A percentile compares a stretch with the other conserved stretches of the same genome.
Conservation (phyloP, 2,329 filamentous ascomycete genomes). For the Calonectria pteridis region DNA sequence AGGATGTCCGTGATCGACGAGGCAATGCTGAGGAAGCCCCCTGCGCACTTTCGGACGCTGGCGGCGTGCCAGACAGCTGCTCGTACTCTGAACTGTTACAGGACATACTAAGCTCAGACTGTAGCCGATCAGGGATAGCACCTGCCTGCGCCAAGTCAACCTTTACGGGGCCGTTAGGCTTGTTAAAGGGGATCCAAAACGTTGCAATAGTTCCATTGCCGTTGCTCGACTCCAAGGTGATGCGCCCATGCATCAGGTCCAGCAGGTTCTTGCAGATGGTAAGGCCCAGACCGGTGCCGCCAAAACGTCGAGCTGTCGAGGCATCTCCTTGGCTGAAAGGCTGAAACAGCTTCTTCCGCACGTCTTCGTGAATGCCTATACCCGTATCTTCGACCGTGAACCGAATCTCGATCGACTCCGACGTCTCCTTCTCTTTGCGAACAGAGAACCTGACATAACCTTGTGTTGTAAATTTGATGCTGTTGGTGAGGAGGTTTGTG, state of each 20-base stretch:
- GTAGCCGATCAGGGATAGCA: constrained; percentile 75
- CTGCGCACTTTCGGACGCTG: constrained; percentile 44
- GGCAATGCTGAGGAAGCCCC: constrained; percentile 36
- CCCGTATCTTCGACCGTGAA: constrained; percentile 84
- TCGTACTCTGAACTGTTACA: constrained; percentile 76
- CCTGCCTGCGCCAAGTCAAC: constrained; percentile 71
- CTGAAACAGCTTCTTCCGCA: constrained; percentile 79
- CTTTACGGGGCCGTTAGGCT: constrained; percentile 65
- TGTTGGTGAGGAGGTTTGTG: constrained; percentile 82
- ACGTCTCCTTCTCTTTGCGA: constrained; percentile 71
- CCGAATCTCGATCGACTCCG: constrained; percentile 74
- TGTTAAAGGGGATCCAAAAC: constrained; percentile 83
- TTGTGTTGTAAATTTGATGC: constrained; percentile 79
- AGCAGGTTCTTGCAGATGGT: constrained; percentile 86
- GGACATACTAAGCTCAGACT: constrained; percentile 73
- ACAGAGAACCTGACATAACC: constrained; percentile 77
- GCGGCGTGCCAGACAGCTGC: constrained; percentile 56
- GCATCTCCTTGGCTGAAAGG: constrained; percentile 87
- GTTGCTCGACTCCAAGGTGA: constrained; percentile 75
- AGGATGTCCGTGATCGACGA: constrained; percentile 49
- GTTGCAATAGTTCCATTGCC: constrained; percentile 79
- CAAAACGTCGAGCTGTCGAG: constrained; percentile 82
- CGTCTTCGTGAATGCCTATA: constrained; percentile 84
- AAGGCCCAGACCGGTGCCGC: constrained; percentile 81
- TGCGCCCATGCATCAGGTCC: constrained; percentile 83